Percentiles rank a stretch among this genome's conserved stretches.
Evolutionary conservation across 176 grass and related monocot species (phyloP).

Genomic region (Panicum miliaceum): DNA sequence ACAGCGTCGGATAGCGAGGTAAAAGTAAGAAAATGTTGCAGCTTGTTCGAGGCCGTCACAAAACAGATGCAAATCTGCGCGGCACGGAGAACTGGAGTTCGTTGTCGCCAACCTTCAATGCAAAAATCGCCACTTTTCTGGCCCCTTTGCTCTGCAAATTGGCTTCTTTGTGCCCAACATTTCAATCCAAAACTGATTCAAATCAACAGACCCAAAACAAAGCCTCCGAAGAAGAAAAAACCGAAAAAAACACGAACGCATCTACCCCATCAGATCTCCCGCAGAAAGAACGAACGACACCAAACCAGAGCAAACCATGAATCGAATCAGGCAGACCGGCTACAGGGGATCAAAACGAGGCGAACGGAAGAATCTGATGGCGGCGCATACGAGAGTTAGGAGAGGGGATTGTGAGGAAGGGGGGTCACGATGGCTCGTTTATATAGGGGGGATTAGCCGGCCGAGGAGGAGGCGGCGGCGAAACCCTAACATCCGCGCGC

Average conservation of each 20-base stretch:
- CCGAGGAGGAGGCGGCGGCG: too few relatives aligned
- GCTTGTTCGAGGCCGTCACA: constrained; percentile 77
- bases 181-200: neutral
- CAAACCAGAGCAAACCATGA: neutral
- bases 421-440: too few relatives aligned
- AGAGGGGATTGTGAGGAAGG: too few relatives aligned
- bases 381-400: too few relatives aligned
- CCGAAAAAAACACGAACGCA: too few relatives aligned
- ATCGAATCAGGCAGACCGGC: too few relatives aligned
- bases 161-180: constrained; percentile 19
- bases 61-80: constrained; percentile 47
- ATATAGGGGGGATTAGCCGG: too few relatives aligned
- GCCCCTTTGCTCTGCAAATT: constrained; percentile 67
- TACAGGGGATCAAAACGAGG: too few relatives aligned
- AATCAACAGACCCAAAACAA: neutral
- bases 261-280: too few relatives aligned
- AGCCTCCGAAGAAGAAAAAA: neutral
- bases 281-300: neutral
- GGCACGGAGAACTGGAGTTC: constrained; percentile 67
- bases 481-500: too few relatives aligned
- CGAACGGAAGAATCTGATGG: too few relatives aligned
- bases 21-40: constrained; percentile 45
- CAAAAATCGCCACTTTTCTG: constrained; percentile 57
- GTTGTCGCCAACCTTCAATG: constrained; percentile 77
- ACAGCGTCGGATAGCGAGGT: too few relatives aligned